Percentiles rank a stretch among this genome's conserved stretches.
Evolutionary conservation across 2,329 filamentous ascomycete genomes (phyloP).

Genomic region (Aspergillus oerlinghausenensis): DNA sequence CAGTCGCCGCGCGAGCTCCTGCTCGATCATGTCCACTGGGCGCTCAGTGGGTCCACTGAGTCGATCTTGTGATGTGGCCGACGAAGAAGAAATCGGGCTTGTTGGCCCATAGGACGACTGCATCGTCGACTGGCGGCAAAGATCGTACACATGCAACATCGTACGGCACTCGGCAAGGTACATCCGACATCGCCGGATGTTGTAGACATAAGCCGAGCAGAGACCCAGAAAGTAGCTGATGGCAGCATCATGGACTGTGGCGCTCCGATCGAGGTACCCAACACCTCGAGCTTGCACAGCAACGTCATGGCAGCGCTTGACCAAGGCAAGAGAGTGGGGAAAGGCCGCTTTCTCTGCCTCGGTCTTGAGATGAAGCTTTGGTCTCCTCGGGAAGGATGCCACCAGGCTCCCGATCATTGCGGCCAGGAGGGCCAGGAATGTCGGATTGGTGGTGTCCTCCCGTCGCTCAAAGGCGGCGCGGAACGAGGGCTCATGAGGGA

Average conservation of each 20-base stretch:
- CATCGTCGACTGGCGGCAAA: conserved; percentile 25
- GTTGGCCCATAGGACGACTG: conserved; percentile 11
- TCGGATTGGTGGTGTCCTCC: conserved; percentile 39
- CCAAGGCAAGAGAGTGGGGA: conserved; percentile 41
- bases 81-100: conserved; percentile 21
- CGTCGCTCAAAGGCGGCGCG: conserved; percentile 40
- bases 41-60: conserved; percentile 11
- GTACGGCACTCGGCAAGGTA: conserved; percentile 43
- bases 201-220: conserved; percentile 38
- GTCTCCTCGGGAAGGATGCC: conserved; percentile 43
- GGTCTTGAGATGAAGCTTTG: conserved; percentile 37
- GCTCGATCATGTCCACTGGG: conserved; percentile 34
- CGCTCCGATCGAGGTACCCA: conserved; percentile 40
- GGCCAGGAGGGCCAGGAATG: conserved; percentile 42
- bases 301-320: conserved; percentile 41
- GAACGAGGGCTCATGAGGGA: conserved; percentile 46
- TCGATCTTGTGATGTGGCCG: conserved; percentile 20
- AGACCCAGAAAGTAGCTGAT: conserved; percentile 42
- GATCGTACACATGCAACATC: conserved; percentile 38
- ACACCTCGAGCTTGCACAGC: conserved; percentile 42
- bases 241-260: conserved; percentile 42
- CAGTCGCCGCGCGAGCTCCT: conserved; percentile 53
- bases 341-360: conserved; percentile 35
- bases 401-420: conserved; percentile 44
- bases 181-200: conserved; percentile 34